Conservation (phyloP, 345 rosid species). For the Brassica incana region DNA sequence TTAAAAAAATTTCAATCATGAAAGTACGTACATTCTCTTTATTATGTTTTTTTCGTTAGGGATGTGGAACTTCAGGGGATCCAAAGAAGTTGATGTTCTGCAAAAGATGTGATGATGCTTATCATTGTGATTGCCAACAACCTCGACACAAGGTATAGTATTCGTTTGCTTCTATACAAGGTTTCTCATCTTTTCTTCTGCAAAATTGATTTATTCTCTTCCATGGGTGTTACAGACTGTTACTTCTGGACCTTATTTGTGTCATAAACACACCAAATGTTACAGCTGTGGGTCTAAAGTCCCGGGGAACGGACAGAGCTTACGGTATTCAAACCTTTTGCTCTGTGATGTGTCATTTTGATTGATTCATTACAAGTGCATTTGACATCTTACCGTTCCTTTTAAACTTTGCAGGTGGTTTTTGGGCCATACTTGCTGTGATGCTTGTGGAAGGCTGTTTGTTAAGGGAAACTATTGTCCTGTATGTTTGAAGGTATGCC, state of each 20-base stretch:
- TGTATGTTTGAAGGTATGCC: slow-evolving; percentile 91
- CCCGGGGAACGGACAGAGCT: slow-evolving; percentile 97
- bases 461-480: slow-evolving; percentile 99
- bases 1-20: not conserved
- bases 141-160: slow-evolving; percentile 91
- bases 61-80: slow-evolving; percentile 85
- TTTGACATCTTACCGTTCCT: slow-evolving; percentile 12
- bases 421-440: slow-evolving; percentile 96
- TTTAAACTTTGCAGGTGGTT: slow-evolving; percentile 74
- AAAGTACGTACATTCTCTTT: slow-evolving; percentile 4
- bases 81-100: slow-evolving; percentile 97
- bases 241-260: slow-evolving; percentile 92
- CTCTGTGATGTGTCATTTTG: not conserved
- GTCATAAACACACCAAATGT: slow-evolving; percentile 92
- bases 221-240: slow-evolving; percentile 65
- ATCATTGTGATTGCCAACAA: slow-evolving; percentile 99
- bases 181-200: slow-evolving; percentile 19
- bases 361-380: not conserved
- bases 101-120: slow-evolving; percentile 94
- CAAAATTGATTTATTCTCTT: slow-evolving; percentile 12
- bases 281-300: slow-evolving; percentile 96
- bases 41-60: slow-evolving; percentile 44
- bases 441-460: slow-evolving; percentile 99
- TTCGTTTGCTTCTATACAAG: slow-evolving; percentile 20
- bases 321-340: slow-evolving; percentile 53